phyloP scores from a whole-genome alignment of 805 yeast genomes.

The Barnettozyma pratensis region DNA sequence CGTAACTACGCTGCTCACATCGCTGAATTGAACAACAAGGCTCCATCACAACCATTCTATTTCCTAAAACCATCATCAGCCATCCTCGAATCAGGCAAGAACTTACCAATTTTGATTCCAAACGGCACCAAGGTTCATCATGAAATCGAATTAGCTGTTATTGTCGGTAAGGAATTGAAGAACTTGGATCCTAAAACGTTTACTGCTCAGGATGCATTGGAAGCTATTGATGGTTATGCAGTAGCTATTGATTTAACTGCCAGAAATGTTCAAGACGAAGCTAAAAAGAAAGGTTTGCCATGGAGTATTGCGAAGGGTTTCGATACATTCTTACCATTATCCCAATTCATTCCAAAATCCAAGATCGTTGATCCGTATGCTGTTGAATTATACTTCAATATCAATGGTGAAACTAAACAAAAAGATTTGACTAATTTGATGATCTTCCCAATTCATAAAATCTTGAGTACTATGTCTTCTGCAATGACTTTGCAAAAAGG shows the following conservation, averaged over 20 bases:
- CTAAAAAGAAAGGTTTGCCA: slow-evolving; percentile 89
- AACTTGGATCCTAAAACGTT: slow-evolving; percentile 55
- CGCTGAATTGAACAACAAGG: slow-evolving; percentile 75
- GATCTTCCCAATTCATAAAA: slow-evolving; percentile 82
- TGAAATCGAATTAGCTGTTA: slow-evolving; percentile 87
- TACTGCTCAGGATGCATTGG: slow-evolving; percentile 61
- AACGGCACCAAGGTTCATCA: slow-evolving; percentile 78
- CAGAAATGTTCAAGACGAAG: slow-evolving; percentile 91
- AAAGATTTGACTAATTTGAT: slow-evolving; percentile 72
- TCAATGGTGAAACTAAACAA: slow-evolving; percentile 71
- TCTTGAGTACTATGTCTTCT: slow-evolving; percentile 75
- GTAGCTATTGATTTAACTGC: slow-evolving; percentile 93
- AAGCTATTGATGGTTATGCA: slow-evolving; percentile 80
- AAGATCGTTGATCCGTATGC: slow-evolving; percentile 70
- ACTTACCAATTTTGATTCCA: slow-evolving; percentile 55
- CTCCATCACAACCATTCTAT: slow-evolving; percentile 86
- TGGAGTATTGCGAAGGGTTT: slow-evolving; percentile 97
- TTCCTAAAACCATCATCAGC: slow-evolving; percentile 87
- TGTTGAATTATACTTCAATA: slow-evolving; percentile 53
- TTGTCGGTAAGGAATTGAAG: slow-evolving; percentile 59
- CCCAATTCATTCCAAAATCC: slow-evolving; percentile 61
- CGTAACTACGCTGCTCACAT: slow-evolving; percentile 97
- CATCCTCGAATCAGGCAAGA: slow-evolving; percentile 38
- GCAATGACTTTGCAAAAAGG: slow-evolving; percentile 90
- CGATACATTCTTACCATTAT: slow-evolving; percentile 92